Evolutionary conservation across 192 early-diverging fungal species (phyloP).

Genomic region (Backusella liffmaniae): DNA sequence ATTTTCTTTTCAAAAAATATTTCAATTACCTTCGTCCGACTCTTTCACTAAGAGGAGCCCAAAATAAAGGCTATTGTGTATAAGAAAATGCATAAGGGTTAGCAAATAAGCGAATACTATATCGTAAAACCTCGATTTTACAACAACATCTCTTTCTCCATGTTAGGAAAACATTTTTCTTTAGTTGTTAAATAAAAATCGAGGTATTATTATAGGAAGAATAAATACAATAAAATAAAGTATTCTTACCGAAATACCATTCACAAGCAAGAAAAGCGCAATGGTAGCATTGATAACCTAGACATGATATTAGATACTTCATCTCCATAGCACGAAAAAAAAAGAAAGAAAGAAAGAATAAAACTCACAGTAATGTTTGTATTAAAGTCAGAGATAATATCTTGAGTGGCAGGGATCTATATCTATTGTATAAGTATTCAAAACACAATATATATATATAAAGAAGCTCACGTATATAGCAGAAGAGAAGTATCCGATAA

Average conservation of each 20-base stretch:
- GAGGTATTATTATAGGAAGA: too few relatives aligned
- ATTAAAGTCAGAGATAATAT: constrained; percentile 17
- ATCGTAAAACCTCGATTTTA: background rate
- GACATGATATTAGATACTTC: background rate
- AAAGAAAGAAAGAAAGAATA: background rate
- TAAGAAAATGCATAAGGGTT: background rate
- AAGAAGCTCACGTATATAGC: constrained; percentile 13
- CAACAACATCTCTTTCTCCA: background rate
- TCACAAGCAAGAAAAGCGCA: constrained; percentile 18
- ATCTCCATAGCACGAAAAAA: background rate
- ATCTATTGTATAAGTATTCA: background rate
- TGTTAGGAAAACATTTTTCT: background rate
- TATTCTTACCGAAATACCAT: constrained; percentile 6
- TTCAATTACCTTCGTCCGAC: constrained; percentile 23
- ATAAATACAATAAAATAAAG: background rate
- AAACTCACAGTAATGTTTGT: constrained; percentile 15
- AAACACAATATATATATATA: background rate
- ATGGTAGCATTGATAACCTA: constrained; percentile 29
- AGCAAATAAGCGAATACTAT: background rate
- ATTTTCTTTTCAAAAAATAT: background rate
- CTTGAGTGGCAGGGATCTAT: constrained; percentile 18
- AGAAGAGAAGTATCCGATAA: constrained; percentile 27
- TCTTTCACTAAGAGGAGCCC: constrained; percentile 27
- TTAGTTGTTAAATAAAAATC: background rate
- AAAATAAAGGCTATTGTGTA: constrained; percentile 20